Conservation (phyloP, 805 yeast species). For the Clavispora santaluciae region DNA sequence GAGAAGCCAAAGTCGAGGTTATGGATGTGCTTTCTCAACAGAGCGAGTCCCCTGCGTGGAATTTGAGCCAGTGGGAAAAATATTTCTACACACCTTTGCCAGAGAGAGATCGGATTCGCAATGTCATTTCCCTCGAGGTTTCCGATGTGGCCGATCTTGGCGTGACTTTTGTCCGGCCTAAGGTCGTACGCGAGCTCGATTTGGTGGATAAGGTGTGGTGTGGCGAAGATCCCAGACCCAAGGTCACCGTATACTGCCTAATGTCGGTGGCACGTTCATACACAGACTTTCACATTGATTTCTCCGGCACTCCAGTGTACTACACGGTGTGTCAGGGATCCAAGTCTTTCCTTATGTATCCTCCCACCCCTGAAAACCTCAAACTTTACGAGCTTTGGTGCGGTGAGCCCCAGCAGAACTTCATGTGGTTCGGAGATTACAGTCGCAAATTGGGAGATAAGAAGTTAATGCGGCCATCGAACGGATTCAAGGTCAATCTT, state of each 20-base stretch:
- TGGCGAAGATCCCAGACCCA: conserved; percentile 39
- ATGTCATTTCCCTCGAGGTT: conserved; percentile 79
- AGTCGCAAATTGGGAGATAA: conserved; percentile 26
- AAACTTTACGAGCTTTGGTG: conserved; percentile 70
- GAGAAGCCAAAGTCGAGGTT: conserved; percentile 62
- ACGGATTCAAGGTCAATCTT: conserved; percentile 52
- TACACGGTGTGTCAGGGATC: conserved; percentile 75
- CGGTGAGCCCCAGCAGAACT: conserved; percentile 53
- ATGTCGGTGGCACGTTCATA: conserved; percentile 80
- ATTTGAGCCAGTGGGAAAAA: conserved; percentile 65
- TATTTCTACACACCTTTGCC: conserved; percentile 48
- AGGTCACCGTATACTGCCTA: conserved; percentile 70
- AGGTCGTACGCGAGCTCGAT: conserved; percentile 59
- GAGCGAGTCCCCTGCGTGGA: conserved; percentile 59
- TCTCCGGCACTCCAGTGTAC: conserved; percentile 89
- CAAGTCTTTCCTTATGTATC: conserved; percentile 71
- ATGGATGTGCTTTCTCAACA: conserved; percentile 88
- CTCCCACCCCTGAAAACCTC: conserved; percentile 67
- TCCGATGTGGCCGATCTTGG: conserved; percentile 50
- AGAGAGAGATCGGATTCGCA: conserved; percentile 61
- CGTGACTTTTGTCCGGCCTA: conserved; percentile 53
- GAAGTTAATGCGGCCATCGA: conserved; percentile 19
- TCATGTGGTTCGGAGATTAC: conserved; percentile 60
- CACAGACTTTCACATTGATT: conserved; percentile 89
- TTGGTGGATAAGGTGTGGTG: conserved; percentile 66